Conservation (phyloP, 768 basidiomycete genomes). For the Tricholoma furcatifolium region DNA sequence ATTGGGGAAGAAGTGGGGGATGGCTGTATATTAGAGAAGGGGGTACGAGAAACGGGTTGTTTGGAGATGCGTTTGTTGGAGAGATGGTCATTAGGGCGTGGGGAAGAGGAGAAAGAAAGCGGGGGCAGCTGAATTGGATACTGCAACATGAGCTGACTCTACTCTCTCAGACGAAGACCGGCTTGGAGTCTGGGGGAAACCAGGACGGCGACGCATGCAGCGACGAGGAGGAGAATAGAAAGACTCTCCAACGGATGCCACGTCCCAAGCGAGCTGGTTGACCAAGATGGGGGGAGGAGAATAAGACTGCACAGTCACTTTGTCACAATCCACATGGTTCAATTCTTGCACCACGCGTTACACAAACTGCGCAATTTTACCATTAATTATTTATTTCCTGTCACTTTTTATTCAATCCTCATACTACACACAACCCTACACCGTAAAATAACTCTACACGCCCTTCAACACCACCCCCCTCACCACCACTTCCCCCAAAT, state of each 20-base stretch:
- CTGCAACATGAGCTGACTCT: slow-evolving; percentile 56
- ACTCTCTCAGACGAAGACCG: slow-evolving; percentile 55
- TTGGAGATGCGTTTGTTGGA: slow-evolving; percentile 39
- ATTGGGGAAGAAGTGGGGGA: slow-evolving; percentile 26
- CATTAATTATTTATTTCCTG: too few relatives aligned
- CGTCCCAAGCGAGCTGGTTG: slow-evolving; percentile 5
- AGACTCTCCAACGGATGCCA: slow-evolving; percentile 16
- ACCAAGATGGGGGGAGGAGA: slow-evolving; percentile 15
- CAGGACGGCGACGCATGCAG: slow-evolving; percentile 36
- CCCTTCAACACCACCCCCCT: slow-evolving; percentile 10
- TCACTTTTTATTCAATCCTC: too few relatives aligned
- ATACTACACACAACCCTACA: too few relatives aligned
- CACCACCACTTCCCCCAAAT: slow-evolving; percentile 37
- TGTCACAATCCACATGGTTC: slow-evolving; percentile 10
- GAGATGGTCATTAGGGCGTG: slow-evolving; percentile 41
- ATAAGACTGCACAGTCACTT: too few relatives aligned
- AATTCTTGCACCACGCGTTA: too few relatives aligned
- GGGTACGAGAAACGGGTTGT: slow-evolving; percentile 31
- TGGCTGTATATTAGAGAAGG: slow-evolving; percentile 23
- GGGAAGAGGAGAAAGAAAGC: slow-evolving; percentile 35
- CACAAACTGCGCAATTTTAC: too few relatives aligned
- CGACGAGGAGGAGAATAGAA: too few relatives aligned
- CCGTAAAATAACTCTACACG: too few relatives aligned
- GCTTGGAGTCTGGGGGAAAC: slow-evolving; percentile 49
- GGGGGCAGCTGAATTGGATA: slow-evolving; percentile 45